phyloP scores from a whole-genome alignment of 345 rosid genomes.

The Hibiscus mutabilis region DNA sequence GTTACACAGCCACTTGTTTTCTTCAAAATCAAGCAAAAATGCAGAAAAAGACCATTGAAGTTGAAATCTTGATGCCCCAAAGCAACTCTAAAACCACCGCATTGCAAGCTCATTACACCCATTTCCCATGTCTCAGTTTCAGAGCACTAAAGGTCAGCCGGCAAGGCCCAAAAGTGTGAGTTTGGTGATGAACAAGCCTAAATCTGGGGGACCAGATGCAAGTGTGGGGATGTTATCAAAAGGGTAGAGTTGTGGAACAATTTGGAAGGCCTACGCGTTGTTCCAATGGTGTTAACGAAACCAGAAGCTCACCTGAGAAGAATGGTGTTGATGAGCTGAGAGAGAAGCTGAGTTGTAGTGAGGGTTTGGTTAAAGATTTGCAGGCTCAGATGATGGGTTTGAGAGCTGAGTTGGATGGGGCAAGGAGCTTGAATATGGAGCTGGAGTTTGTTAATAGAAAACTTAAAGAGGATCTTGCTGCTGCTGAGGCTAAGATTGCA shows the following conservation, averaged over 20 bases:
- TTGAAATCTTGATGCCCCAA: background rate
- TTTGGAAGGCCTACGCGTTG: conserved; percentile 48
- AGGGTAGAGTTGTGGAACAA: conserved; percentile 38
- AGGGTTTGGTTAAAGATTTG: conserved; percentile 55
- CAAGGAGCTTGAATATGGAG: conserved; percentile 43
- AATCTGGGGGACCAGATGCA: conserved; percentile 35
- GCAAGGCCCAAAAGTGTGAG: conserved; percentile 47
- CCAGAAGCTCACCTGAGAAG: conserved; percentile 16
- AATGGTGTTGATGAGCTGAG: conserved; percentile 35
- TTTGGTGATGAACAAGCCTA: conserved; percentile 29
- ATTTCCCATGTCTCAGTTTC: conserved; percentile 26
- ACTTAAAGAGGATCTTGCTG: conserved; percentile 53
- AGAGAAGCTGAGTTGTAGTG: conserved; percentile 45
- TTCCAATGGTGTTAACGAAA: conserved; percentile 19
- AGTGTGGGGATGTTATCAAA: conserved; percentile 30
- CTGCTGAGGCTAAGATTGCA: conserved; percentile 56
- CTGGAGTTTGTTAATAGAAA: conserved; percentile 45
- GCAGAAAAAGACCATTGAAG: background rate
- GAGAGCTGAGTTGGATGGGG: conserved; percentile 53
- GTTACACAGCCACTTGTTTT: no score
- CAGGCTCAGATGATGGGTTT: conserved; percentile 42
- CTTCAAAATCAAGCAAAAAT: no score
- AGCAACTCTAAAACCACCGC: conserved; percentile 9
- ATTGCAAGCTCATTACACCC: background rate
- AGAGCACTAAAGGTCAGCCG: conserved; percentile 27